A percentile compares a stretch with the other conserved stretches of the same genome.
These are phyloP conservation scores for Xylaria sp. DNA, from an alignment of 2,329 filamentous ascomycete species.

Conservation along the genomic window DNA sequence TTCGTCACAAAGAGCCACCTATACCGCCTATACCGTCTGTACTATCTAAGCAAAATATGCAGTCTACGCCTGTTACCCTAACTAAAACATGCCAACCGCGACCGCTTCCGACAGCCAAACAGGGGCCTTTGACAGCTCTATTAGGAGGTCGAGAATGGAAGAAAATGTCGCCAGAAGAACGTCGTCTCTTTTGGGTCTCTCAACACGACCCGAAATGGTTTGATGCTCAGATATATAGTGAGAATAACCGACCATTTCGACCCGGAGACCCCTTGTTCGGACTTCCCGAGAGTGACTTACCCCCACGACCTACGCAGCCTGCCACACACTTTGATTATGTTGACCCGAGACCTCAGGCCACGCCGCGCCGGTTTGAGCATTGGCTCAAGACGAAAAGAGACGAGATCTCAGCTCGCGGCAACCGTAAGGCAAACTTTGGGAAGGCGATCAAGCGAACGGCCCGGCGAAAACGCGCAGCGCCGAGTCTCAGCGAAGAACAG, in stretches of 20 bases:
- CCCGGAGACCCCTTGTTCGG: conserved; percentile 35
- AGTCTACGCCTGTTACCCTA: neutral
- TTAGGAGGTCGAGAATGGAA: conserved; percentile 23
- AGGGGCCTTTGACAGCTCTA: conserved; percentile 12
- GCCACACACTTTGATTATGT: conserved; percentile 51
- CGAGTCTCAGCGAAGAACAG: conserved; percentile 3
- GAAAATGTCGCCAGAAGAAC: conserved; percentile 28
- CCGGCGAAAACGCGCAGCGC: conserved; percentile 45
- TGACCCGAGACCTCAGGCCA: conserved; percentile 58
- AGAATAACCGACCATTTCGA: conserved; percentile 39
- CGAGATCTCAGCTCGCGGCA: conserved; percentile 56
- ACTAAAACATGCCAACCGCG: neutral
- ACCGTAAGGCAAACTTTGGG: conserved; percentile 58
- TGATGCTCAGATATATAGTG: conserved; percentile 48
- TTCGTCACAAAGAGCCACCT: neutral
- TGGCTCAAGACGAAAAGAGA: conserved; percentile 56
- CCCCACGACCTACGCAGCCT: conserved; percentile 28
- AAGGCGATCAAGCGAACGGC: conserved; percentile 42
- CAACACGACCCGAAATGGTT: conserved; percentile 40
- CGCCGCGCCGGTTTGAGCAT: conserved; percentile 47
- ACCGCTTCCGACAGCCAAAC: neutral
- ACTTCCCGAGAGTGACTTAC: conserved; percentile 21
- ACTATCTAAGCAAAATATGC: neutral
- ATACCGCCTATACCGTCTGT: too few species aligned
- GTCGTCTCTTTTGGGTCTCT: conserved; percentile 32